Evolutionary conservation across 768 basidiomycete species (phyloP).

Genomic region (Auricularia cornea): DNA sequence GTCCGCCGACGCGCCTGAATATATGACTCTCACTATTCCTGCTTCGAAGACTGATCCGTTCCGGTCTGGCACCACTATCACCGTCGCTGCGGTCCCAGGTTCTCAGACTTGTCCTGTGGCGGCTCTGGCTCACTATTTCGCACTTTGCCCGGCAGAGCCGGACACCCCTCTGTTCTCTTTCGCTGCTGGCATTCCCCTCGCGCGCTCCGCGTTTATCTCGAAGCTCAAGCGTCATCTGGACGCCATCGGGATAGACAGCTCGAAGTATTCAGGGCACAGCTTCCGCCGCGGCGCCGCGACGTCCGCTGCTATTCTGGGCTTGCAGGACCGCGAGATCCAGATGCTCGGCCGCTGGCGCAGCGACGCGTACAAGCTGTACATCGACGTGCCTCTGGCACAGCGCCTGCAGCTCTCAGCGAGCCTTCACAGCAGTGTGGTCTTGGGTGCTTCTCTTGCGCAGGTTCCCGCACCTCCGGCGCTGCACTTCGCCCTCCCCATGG

Average conservation of each 20-base stretch:
- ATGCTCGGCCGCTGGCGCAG: constrained; percentile 30
- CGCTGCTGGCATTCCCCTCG: constrained; percentile 4
- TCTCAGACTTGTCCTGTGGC: constrained; percentile 9
- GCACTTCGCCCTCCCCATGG: too few species aligned
- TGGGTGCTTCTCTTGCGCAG: too few species aligned
- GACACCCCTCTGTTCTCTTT: constrained; percentile 8
- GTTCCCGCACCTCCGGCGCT: too few species aligned
- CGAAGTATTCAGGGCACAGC: too few species aligned
- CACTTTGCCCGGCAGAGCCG: not conserved
- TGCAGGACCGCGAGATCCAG: constrained; percentile 28
- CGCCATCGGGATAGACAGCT: too few species aligned
- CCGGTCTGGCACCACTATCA: constrained; percentile 18
- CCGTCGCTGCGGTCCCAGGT: constrained; percentile 12
- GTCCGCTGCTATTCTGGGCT: constrained; percentile 22
- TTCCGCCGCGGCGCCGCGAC: too few species aligned
- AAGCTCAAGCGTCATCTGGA: too few species aligned
- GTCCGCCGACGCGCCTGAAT: constrained; percentile 10
- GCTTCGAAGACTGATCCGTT: constrained; percentile 33
- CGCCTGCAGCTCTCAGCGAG: too few species aligned
- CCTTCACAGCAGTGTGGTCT: too few species aligned
- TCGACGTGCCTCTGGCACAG: too few species aligned
- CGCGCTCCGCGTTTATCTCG: constrained; percentile 2
- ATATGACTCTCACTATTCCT: constrained; percentile 20
- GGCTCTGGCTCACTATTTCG: constrained; percentile 8
- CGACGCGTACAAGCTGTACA: constrained; percentile 32